Base-by-base conservation (phyloP, 2,329 filamentous ascomycete species). In the Xylaria sp. region DNA sequence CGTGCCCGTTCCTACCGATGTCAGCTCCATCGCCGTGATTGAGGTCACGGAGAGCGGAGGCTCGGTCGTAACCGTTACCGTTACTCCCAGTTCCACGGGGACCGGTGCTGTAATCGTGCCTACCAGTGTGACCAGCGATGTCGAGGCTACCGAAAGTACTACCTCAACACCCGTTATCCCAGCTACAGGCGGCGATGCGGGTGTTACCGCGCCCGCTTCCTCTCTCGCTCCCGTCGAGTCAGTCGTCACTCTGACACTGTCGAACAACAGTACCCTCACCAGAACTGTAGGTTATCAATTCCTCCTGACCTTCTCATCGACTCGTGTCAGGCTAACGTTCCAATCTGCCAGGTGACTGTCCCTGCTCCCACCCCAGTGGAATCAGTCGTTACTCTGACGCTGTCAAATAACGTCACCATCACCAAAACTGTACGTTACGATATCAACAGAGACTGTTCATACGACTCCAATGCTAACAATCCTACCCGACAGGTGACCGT, bases 181-280 rank as follows among this genome's bases (percentile, higher is more conserved):
- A 4, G 29, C 29, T 13, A 34, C 16, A 34, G 29, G 29, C 11
- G 29, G 29, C 11, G 29, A 34, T 6, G 4, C 29, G 5, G 3
- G 6, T 13, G 11, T 13, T 13, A 34, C 6, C 29, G 3, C 11
- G 8, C 29, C 29, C 9, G 3, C n/a, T n/a, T n/a, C n/a, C n/a
- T 48, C 26, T 57, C 51, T 37, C 24, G 17, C 44, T 60, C 60
- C 52, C 54, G 60, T 26, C 52, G 59, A 49, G 50, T 59, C 9
- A 59, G 57, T 40, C 26, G 50, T 39, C 50, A 41, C n/a, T n/a
- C n/a, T n/a, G n/a, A n/a, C n/a, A n/a, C n/a, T n/a, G n/a, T n/a
- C n/a, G n/a, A n/a, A n/a, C n/a, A n/a, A n/a, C n/a, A n/a, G n/a
- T n/a, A n/a, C n/a, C n/a, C n/a, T n/a, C n/a, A n/a, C n/a, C n/a